Percentiles rank a stretch among this genome's conserved stretches.
phyloP scores from a whole-genome alignment of 1,284 basidiomycete species.

The Leccinum subrobustum region DNA sequence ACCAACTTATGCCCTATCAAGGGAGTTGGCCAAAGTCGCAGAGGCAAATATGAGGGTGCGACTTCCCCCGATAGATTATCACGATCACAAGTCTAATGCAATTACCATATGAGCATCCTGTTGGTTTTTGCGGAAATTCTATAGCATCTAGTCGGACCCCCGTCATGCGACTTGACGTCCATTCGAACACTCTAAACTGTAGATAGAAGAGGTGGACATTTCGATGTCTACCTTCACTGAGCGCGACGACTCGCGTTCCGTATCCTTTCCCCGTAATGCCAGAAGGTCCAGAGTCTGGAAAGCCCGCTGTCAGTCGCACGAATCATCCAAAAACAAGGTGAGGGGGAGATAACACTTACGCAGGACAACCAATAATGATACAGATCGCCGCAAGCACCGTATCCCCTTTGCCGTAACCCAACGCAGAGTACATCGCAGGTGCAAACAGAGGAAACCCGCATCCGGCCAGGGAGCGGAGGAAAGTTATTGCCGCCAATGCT shows the following conservation, averaged over 20 bases:
- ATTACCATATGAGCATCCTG: too few relatives aligned
- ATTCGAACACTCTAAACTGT: too few relatives aligned
- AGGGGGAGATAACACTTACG: slow-evolving; percentile 40
- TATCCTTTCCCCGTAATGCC: slow-evolving; percentile 28
- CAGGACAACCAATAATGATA: slow-evolving; percentile 60
- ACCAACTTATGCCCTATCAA: too few relatives aligned
- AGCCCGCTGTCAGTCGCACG: too few relatives aligned
- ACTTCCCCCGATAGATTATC: too few relatives aligned
- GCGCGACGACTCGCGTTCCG: slow-evolving; percentile 23
- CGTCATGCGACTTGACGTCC: too few relatives aligned
- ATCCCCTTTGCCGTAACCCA: slow-evolving; percentile 66
- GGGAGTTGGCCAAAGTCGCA: too few relatives aligned
- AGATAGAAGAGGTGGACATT: too few relatives aligned
- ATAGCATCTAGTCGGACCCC: too few relatives aligned
- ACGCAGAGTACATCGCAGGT: slow-evolving; percentile 59
- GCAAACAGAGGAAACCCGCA: slow-evolving; percentile 73
- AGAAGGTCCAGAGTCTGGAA: slow-evolving; percentile 26
- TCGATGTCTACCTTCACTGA: neutral
- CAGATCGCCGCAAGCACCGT: slow-evolving; percentile 57
- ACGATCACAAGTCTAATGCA: too few relatives aligned
- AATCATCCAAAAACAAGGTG: neutral
- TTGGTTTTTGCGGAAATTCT: too few relatives aligned
- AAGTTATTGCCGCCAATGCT: slow-evolving; percentile 61
- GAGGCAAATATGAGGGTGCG: too few relatives aligned
- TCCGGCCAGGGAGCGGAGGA: slow-evolving; percentile 57